phyloP scores from a whole-genome alignment of 75 land plant species.

The Pinus albicaulis region DNA sequence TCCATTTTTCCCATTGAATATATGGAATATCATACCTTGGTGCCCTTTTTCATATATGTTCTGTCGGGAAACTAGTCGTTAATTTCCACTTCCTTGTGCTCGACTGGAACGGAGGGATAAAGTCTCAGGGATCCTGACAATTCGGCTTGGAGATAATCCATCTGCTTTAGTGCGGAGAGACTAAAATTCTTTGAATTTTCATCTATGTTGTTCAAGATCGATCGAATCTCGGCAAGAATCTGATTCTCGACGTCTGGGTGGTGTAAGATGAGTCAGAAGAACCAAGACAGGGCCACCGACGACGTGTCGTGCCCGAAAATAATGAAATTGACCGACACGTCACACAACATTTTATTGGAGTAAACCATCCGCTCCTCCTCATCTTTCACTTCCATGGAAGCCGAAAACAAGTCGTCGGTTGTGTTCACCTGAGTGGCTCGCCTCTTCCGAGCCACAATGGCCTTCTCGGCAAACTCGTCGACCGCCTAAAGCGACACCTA shows the following conservation, averaged over 20 bases:
- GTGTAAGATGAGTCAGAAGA: constrained; percentile 51
- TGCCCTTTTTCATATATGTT: constrained; percentile 57
- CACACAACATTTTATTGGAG: constrained; percentile 31
- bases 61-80: constrained; percentile 74
- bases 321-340: constrained; percentile 40
- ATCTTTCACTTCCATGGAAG: constrained; percentile 8
- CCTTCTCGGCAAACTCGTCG: constrained; percentile 8
- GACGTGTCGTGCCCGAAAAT: constrained; percentile 70
- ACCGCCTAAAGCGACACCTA: neutral
- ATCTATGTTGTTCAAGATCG: neutral
- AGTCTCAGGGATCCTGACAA: constrained; percentile 78
- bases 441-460: constrained; percentile 6
- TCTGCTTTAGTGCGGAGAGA: constrained; percentile 51
- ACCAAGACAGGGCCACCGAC: constrained; percentile 67
- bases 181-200: constrained; percentile 19
- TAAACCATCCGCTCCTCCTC: neutral
- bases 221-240: constrained; percentile 1
- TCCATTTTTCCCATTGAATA: constrained; percentile 65
- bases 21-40: constrained; percentile 51
- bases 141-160: constrained; percentile 77
- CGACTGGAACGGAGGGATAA: constrained; percentile 86
- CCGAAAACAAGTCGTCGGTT: constrained; percentile 5
- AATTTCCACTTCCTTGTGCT: constrained; percentile 51
- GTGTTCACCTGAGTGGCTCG: too few species aligned
- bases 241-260: constrained; percentile 46